These are phyloP conservation scores for Globisporangium abappressorium DNA, from an alignment of 352 stramenopile species.

Conservation along the genomic window DNA sequence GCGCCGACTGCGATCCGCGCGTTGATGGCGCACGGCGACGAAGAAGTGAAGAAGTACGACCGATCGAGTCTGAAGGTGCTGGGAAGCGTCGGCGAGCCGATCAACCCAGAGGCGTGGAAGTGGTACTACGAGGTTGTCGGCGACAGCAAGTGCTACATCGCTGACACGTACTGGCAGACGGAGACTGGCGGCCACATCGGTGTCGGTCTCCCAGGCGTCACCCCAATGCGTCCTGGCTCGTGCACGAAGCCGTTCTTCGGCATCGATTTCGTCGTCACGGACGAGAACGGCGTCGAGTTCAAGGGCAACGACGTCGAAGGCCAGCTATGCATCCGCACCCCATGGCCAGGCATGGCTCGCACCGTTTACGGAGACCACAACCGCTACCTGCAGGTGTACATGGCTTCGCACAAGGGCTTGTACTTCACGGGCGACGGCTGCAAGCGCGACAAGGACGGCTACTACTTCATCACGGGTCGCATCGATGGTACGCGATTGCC, in stretches of 20 bases:
- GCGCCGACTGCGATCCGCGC: constrained; percentile 95
- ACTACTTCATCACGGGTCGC: constrained; percentile 98
- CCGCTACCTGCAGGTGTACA: constrained; percentile 96
- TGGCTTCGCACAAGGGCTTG: constrained; percentile 94
- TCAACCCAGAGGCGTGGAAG: constrained; percentile 96
- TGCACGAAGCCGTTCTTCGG: constrained; percentile 96
- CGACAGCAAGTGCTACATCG: constrained; percentile 89
- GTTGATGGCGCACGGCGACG: constrained; percentile 95
- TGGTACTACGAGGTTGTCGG: constrained; percentile 97
- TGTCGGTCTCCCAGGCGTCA: constrained; percentile 91
- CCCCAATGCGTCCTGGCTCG: constrained; percentile 88
- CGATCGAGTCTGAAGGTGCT: constrained; percentile 92
- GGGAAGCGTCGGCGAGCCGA: constrained; percentile 97
- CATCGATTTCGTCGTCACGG: constrained; percentile 89
- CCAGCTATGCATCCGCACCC: constrained; percentile 93
- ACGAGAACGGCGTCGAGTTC: constrained; percentile 88
- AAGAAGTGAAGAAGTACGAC: constrained; percentile 94
- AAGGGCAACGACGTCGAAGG: constrained; percentile 87
- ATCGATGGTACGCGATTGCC: constrained; percentile 77
- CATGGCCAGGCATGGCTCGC: constrained; percentile 96
- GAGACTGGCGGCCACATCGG: constrained; percentile 96
- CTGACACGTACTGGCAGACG: constrained; percentile 98
- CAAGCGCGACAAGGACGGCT: constrained; percentile 92
- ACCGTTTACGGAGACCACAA: constrained; percentile 94
- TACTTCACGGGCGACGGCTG: constrained; percentile 96